Base-by-base conservation (phyloP, 768 basidiomycete species). In the Pulveroboletus sp. region DNA sequence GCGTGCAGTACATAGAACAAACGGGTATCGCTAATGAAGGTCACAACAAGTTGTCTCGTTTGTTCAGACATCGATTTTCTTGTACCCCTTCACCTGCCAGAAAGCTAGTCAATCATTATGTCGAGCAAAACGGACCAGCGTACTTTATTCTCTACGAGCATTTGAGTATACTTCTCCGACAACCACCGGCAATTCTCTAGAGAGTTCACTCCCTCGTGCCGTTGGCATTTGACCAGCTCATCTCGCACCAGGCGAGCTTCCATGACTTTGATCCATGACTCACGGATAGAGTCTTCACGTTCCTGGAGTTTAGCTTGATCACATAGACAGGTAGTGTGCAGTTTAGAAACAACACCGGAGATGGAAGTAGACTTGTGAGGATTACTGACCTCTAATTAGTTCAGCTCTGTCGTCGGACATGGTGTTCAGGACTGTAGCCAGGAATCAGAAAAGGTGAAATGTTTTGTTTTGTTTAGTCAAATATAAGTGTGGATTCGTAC, bases 261-360 rank as follows among this genome's bases (percentile, higher is more conserved):
- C 93, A 97, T 95, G 19, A 89, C 85, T 58, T 84, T 86, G 27
- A 96, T 80, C 94, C 94, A 98, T 43, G 89, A 89, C 72, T 97
- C 93, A 44, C 89, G 83, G 63, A 97, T 75, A 68, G 80, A 74
- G 39, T 80, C 71, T 53, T 95, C 92, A 34, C 89, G 85, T 58
- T 77, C 78, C 59, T 79, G 70, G 43, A 87, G 68, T 64, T 78
- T 81, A 16, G 77, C 88, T 90, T n/a, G n/a, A n/a, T n/a, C n/a
- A n/a, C 16, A 30, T 17, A 30, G 10, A 34, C 43, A 40, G 31
- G 38, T 24, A 14, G 16, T 20, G 31, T 34, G 14, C 10, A 30
- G 19, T 45, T 43, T 5, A 57, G 41, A 38, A 47, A n/a, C n/a
- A n/a, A n/a, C n/a, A n/a, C n/a, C n/a, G n/a, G n/a, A n/a, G n/a